Evolutionary conservation across 2,329 filamentous ascomycete genomes (phyloP).

Genomic region (Verticillium nonalfalfae): DNA sequence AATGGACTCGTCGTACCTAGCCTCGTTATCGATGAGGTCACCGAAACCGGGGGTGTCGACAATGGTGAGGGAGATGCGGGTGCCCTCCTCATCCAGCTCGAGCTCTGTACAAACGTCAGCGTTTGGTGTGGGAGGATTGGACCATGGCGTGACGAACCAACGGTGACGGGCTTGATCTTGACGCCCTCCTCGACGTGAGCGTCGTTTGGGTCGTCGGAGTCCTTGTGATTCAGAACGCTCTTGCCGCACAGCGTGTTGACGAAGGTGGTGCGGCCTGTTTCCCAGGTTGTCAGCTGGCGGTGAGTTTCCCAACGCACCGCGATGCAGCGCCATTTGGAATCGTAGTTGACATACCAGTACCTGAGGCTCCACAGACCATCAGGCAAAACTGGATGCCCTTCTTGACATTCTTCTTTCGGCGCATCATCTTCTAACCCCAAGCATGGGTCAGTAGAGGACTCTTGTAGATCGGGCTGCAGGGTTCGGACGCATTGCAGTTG

Average conservation of each 20-base stretch:
- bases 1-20: slow-evolving; percentile 55
- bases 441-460: not conserved
- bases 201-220: slow-evolving; percentile 80
- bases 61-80: slow-evolving; percentile 94
- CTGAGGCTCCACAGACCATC: slow-evolving; percentile 99
- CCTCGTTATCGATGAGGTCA: slow-evolving; percentile 98
- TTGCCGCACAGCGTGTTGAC: slow-evolving; percentile 99
- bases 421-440: slow-evolving; percentile 74
- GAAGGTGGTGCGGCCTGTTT: slow-evolving; percentile 87
- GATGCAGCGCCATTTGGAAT: slow-evolving; percentile 4
- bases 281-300: not conserved
- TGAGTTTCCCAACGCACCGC: not conserved
- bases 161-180: slow-evolving; percentile 96
- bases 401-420: slow-evolving; percentile 99
- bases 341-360: slow-evolving; percentile 67
- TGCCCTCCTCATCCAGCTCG: slow-evolving; percentile 96
- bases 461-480: not conserved
- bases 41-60: slow-evolving; percentile 98
- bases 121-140: not conserved
- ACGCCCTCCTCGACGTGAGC: slow-evolving; percentile 95
- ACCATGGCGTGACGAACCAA: slow-evolving; percentile 54
- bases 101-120: slow-evolving; percentile 54
- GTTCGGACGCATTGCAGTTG: no score
- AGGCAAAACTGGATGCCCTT: slow-evolving; percentile 99
- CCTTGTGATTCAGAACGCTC: slow-evolving; percentile 84